These are phyloP conservation scores for Tulasnella sp. DNA, from an alignment of 768 basidiomycete species.

Conservation along the genomic window DNA sequence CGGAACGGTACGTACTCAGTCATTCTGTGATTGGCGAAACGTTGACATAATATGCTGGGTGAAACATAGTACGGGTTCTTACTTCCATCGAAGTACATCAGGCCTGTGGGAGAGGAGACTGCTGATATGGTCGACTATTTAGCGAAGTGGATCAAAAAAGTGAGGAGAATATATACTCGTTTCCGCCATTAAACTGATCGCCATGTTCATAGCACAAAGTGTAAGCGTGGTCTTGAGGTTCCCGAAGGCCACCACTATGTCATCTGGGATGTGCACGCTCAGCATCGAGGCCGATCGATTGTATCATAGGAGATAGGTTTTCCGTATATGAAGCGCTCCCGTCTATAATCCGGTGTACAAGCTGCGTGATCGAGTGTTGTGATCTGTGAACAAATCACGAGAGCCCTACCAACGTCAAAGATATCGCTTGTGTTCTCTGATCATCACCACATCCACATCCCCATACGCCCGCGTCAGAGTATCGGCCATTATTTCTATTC, in stretches of 20 bases:
- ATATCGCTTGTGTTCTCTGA: no score
- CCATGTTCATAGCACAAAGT: not conserved
- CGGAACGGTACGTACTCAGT: constrained; percentile 44
- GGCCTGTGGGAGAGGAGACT: constrained; percentile 72
- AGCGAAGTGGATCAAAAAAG: constrained; percentile 48
- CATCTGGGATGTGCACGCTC: no score
- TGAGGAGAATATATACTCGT: not conserved
- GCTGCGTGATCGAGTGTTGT: no score
- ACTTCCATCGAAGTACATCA: constrained; percentile 58
- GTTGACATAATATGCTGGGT: constrained; percentile 1
- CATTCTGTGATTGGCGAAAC: not conserved
- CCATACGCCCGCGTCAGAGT: no score
- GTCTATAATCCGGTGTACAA: no score
- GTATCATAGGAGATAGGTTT: no score
- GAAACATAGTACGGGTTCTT: constrained; percentile 59
- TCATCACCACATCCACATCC: no score
- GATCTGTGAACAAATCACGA: no score
- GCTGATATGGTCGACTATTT: constrained; percentile 54
- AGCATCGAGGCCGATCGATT: no score
- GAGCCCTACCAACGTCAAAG: no score
- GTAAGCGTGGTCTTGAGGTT: not conserved
- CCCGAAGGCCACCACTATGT: not conserved
- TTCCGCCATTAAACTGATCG: not conserved
- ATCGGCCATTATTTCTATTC: no score
- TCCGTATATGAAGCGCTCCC: no score